Percentiles rank a stretch among this genome's conserved stretches.
These are phyloP conservation scores for Colletotrichum plurivorum DNA, from an alignment of 2,329 filamentous ascomycete species.

Conservation along the genomic window DNA sequence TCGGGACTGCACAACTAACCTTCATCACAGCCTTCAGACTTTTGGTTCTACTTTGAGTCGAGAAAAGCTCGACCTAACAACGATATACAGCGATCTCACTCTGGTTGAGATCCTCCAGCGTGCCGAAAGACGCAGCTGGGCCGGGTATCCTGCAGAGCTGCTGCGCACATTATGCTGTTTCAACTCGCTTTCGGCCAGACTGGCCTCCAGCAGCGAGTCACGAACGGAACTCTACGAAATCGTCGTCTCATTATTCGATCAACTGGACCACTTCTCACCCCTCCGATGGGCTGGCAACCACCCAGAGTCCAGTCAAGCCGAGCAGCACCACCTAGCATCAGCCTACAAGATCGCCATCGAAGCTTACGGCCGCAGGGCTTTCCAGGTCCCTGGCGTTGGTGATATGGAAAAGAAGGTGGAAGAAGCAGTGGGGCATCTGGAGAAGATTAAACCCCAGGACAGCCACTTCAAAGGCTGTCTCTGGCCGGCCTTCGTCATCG, in stretches of 20 bases:
- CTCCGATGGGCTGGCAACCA: neutral
- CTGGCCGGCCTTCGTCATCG: conserved; percentile 12
- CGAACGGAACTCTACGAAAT: neutral
- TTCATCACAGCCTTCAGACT: neutral
- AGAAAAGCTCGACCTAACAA: neutral
- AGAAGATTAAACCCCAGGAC: neutral
- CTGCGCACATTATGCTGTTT: neutral
- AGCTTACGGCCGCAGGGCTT: neutral
- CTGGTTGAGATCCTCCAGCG: neutral
- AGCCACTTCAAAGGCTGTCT: conserved; percentile 9
- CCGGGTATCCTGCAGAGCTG: neutral
- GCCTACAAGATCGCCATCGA: neutral
- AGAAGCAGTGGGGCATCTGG: neutral
- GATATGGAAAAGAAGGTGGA: neutral
- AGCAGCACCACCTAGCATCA: neutral
- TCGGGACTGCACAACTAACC: neutral
- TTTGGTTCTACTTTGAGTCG: neutral
- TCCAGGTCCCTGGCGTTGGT: neutral
- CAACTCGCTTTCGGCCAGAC: neutral
- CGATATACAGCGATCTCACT: neutral
- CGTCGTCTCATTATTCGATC: neutral
- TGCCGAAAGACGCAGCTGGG: neutral
- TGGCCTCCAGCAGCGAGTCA: neutral
- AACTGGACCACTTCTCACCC: neutral
- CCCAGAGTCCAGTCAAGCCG: neutral